Percentiles rank a stretch among this genome's conserved stretches.
phyloP scores from a whole-genome alignment of 108 stramenopile genomes.

The Ochromonas danica region DNA sequence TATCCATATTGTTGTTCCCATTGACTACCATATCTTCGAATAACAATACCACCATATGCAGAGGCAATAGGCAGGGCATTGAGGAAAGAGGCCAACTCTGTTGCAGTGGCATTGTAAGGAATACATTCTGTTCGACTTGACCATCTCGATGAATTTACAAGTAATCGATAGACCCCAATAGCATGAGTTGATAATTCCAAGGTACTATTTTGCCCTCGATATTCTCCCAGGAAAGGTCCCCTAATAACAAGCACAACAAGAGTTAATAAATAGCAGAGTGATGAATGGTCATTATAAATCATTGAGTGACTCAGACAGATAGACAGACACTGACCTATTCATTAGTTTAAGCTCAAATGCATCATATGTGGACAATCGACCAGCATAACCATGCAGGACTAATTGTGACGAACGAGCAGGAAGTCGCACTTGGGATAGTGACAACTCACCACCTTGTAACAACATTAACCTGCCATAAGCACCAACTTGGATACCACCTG shows the following conservation, averaged over 20 bases:
- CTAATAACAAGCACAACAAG: not conserved
- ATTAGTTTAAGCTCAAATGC: not conserved
- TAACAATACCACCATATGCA: not conserved
- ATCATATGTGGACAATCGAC: slow-evolving; percentile 3
- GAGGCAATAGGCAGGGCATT: not conserved
- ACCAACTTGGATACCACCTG: too few species aligned
- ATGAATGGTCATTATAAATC: too few species aligned
- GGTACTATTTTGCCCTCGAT: not conserved
- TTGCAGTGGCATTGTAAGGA: slow-evolving; percentile 26
- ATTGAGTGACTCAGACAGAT: not conserved
- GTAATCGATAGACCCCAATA: slow-evolving; percentile 24
- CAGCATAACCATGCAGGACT: not conserved
- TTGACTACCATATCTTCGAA: slow-evolving; percentile 3
- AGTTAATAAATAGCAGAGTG: not conserved
- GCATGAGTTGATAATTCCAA: not conserved
- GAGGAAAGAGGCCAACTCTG: not conserved
- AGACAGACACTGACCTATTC: not conserved
- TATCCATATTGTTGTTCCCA: not conserved
- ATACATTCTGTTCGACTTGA: not conserved
- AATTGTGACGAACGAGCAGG: not conserved
- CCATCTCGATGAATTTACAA: not conserved
- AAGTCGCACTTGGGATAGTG: not conserved
- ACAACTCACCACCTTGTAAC: slow-evolving; percentile 2
- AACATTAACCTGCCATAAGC: too few species aligned
- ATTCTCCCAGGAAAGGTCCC: not conserved